Conservation (phyloP, 2,329 filamentous ascomycete genomes). For the Colletotrichum coccodes region DNA sequence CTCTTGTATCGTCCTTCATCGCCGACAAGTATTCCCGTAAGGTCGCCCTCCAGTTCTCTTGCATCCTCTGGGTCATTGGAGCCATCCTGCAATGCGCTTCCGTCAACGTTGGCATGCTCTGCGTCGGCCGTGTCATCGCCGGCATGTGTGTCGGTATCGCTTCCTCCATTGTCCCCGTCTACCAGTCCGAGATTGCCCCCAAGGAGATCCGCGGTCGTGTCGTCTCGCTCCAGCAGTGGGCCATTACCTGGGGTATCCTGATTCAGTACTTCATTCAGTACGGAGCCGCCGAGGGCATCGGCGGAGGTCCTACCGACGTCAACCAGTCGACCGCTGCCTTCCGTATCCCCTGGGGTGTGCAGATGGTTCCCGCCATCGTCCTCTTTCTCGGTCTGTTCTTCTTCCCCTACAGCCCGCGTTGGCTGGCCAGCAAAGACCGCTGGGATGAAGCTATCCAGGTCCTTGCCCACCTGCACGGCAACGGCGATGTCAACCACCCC, state of each 20-base stretch:
- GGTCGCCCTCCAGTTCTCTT: conserved; percentile 59
- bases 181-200: conserved; percentile 73
- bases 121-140: conserved; percentile 76
- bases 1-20: conserved; percentile 60
- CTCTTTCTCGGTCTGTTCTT: conserved; percentile 68
- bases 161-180: conserved; percentile 76
- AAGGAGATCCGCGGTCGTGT: conserved; percentile 68
- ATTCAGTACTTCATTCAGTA: conserved; percentile 77
- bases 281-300: conserved; percentile 63
- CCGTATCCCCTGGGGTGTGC: conserved; percentile 70
- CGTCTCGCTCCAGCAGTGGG: conserved; percentile 73
- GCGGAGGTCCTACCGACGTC: conserved; percentile 59
- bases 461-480: conserved; percentile 68
- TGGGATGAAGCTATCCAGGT: conserved; percentile 72
- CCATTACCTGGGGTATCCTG: conserved; percentile 76
- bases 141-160: conserved; percentile 80
- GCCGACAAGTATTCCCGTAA: conserved; percentile 62
- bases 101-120: conserved; percentile 76
- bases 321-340: conserved; percentile 64
- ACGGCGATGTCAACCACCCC: conserved; percentile 64
- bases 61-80: conserved; percentile 61
- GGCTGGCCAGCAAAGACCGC: conserved; percentile 74
- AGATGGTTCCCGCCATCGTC: conserved; percentile 64
- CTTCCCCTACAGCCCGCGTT: conserved; percentile 73
- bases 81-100: conserved; percentile 68